Evolutionary conservation across 768 basidiomycete genomes (phyloP).

Genomic region (Leccinum imitatum): DNA sequence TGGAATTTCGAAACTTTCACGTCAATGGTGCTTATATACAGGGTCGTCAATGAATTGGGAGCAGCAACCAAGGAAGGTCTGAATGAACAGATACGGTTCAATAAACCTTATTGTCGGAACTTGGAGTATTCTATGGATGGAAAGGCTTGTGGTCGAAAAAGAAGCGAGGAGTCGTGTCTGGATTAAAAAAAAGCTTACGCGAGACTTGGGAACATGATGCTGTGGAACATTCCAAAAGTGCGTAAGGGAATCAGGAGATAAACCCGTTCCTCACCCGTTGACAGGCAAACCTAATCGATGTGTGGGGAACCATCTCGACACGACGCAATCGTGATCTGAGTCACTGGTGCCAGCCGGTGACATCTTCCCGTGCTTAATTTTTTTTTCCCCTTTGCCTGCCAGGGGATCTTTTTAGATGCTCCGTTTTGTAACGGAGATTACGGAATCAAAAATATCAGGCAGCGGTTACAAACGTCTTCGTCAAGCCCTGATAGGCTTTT

Average conservation of each 20-base stretch:
- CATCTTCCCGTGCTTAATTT: slow-evolving; percentile 16
- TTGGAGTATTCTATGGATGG: slow-evolving; percentile 2
- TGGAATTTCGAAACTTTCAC: slow-evolving; percentile 19
- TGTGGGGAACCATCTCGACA: slow-evolving; percentile 13
- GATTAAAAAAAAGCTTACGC: slow-evolving; percentile 2
- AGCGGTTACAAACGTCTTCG: slow-evolving; percentile 22
- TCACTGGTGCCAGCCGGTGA: slow-evolving; percentile 3
- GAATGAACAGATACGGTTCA: slow-evolving; percentile 12
- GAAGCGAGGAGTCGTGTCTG: neutral
- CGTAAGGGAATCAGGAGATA: slow-evolving; percentile 8
- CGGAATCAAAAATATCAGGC: slow-evolving; percentile 31
- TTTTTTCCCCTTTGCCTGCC: slow-evolving; percentile 4
- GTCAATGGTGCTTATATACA: slow-evolving; percentile 8
- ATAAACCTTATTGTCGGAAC: slow-evolving; percentile 15
- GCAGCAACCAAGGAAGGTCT: slow-evolving; percentile 13
- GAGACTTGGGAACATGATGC: slow-evolving; percentile 10
- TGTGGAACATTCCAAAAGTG: neutral
- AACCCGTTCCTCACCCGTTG: slow-evolving; percentile 2
- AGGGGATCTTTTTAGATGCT: neutral
- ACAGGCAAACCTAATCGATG: slow-evolving; percentile 10
- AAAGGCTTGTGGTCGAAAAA: neutral
- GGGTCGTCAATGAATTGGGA: slow-evolving; percentile 21
- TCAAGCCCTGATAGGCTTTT: slow-evolving; percentile 35
- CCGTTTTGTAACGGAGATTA: slow-evolving; percentile 33
- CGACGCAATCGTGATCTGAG: slow-evolving; percentile 6